Evolutionary conservation across 257 asterid species (phyloP), one percentile per base, ranked within the genome.

Genomic region (Solanum phureja): DNA sequence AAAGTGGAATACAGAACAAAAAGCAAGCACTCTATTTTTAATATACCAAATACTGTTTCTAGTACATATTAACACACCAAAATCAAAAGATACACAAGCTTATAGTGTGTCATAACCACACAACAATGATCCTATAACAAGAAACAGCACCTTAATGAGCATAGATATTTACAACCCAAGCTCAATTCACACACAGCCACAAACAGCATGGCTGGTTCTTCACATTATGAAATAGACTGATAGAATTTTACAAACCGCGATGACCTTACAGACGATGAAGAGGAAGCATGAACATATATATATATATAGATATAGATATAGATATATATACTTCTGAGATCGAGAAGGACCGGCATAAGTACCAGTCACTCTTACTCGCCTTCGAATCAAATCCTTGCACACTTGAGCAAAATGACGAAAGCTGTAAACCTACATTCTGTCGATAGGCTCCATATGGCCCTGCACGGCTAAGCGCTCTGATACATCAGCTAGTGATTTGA

Each of bases 401-500:
- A 24, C 88, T 88, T 34, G 64, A 83, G 74, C 85, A 56, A 49
- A 66, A 87, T 85, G 89, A 88, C 44, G 62, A 18, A 29, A 82
- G 29, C 7, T 35, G 29, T 9, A 18, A 49, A 29, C 21, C 83
- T 82, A 91, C 8, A 88, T 91, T 88, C 95, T 88, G 71, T 90
- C 94, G 31, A 93, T 92, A 19, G 95, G 93, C 87, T 90, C 95
- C 31, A 91, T 87, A 68, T 93, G 90, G 38, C 90, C 98, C 89
- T 93, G 98, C 87, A 90, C 86, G 3, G 98, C 96, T 85, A 95
- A 88, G 86, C 89, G 94, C 92, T 96, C 98, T 2, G 95, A 96
- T 16, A 96, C 97, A 76, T 96, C 99, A 38, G 98, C 98, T 77
- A 95, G 91, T 7, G 98, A 95, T 90, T 95, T 95, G 69, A 93